These are phyloP conservation scores for Kodamaea laetipori DNA, from an alignment of 805 yeast genomes.

Conservation along the genomic window DNA sequence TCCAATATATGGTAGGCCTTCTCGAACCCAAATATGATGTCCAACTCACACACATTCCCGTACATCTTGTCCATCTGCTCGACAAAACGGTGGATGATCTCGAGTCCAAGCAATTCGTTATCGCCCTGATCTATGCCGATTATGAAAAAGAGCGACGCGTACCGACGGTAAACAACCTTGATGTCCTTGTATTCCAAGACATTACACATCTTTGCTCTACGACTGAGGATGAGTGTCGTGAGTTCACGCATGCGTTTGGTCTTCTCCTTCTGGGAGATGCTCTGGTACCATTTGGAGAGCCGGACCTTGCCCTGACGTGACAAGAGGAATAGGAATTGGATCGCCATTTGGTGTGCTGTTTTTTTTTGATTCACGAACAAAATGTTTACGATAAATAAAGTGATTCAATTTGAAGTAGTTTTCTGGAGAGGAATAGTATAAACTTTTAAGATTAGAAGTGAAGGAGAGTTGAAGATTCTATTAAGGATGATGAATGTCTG, in stretches of 20 bases:
- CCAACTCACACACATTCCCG: constrained; percentile 95
- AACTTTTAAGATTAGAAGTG: background rate
- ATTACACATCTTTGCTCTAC: constrained; percentile 95
- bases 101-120: constrained; percentile 84
- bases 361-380: too few species aligned
- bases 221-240: constrained; percentile 77
- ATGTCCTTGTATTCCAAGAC: constrained; percentile 82
- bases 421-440: background rate
- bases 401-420: background rate
- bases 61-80: constrained; percentile 96
- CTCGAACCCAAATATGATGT: constrained; percentile 93
- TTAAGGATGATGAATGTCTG: background rate
- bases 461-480: background rate
- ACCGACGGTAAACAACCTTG: constrained; percentile 86
- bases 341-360: constrained; percentile 53
- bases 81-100: constrained; percentile 87
- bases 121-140: constrained; percentile 82
- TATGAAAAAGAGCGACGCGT: constrained; percentile 89
- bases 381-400: too few species aligned
- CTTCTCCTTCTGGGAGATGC: constrained; percentile 83
- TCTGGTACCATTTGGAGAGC: constrained; percentile 88
- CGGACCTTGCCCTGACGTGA: constrained; percentile 96
- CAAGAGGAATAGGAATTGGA: constrained; percentile 76
- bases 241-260: constrained; percentile 80
- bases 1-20: constrained; percentile 91